Base-by-base conservation (phyloP, 1,284 basidiomycete species). In the Microbotryomycetes sp. region DNA sequence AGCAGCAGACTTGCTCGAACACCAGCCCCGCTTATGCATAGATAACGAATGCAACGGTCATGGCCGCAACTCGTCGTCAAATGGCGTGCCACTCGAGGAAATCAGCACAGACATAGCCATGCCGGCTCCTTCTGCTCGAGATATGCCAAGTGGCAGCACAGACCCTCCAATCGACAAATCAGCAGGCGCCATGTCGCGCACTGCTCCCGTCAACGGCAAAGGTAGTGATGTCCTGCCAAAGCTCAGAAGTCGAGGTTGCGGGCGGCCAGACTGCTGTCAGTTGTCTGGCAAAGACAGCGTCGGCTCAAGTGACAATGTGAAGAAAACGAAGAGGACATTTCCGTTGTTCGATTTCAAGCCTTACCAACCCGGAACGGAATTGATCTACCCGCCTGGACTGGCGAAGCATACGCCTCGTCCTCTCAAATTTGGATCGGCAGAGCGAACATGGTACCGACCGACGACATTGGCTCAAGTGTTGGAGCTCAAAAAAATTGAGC, bases 381-480 rank as follows among this genome's bases (percentile, higher is more conserved):
- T 75, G 59, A 75, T 77, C 62, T 76, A 72, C 65, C 76, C 76
- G 6, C 71, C 76, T 1, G 72, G 66, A 42, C 68, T 76, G 16
- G 56, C 60, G 19, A 73, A 72, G 49, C 65, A 70, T 49, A 16
- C 54, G 25, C 49, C 46, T 53, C 26, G 62, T 14, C 72, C 68
- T 6, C 59, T 68, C 50, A 62, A 63, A 28, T 68, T 64, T 12
- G 64, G 64, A 1, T 59, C 51, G 29, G 25, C 32, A 2, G 45
- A 25, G 5, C 57, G 60, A 3, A 56, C 58, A 23, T 69, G 68
- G 68, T 58, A 58, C 42, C 60, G 68, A 28, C 68, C 68, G 12
- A 63, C 62, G 46, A 62, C 66, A 7, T 59, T 69, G 54, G 63
- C 58, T 4, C 66, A 69, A 31, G 57, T 69, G 14, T 26, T 69